These are phyloP conservation scores for Cyberlindnera lachancei DNA, from an alignment of 805 yeast genomes.

Conservation along the genomic window DNA sequence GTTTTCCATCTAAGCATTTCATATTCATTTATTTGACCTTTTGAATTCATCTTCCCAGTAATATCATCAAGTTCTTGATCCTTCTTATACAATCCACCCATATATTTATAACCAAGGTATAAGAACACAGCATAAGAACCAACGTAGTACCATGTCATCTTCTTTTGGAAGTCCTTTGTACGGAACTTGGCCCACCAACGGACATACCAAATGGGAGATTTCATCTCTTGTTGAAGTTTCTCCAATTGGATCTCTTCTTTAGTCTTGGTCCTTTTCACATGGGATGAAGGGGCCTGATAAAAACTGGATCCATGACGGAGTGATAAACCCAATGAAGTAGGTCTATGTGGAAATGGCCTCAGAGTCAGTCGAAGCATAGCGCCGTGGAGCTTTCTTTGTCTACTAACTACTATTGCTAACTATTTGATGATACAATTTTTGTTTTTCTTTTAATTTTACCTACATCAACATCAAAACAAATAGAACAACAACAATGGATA, in stretches of 20 bases:
- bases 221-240: slow-evolving; percentile 26
- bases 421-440: too few relatives aligned
- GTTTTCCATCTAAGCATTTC: slow-evolving; percentile 57
- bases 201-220: slow-evolving; percentile 28
- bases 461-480: too few relatives aligned
- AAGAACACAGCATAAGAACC: slow-evolving; percentile 51
- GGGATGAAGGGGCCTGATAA: slow-evolving; percentile 16
- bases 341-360: too few relatives aligned
- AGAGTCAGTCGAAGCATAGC: too few relatives aligned
- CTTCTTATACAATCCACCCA: slow-evolving; percentile 57
- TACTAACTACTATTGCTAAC: too few relatives aligned
- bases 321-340: too few relatives aligned
- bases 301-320: slow-evolving; percentile 18
- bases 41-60: slow-evolving; percentile 28
- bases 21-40: slow-evolving; percentile 41
- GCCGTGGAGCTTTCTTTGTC: too few relatives aligned
- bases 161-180: slow-evolving; percentile 50
- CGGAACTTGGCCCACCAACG: slow-evolving; percentile 49
- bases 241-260: slow-evolving; percentile 27
- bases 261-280: slow-evolving; percentile 19
- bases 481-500: too few relatives aligned
- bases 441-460: too few relatives aligned
- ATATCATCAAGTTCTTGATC: slow-evolving; percentile 50
- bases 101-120: slow-evolving; percentile 53
- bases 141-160: slow-evolving; percentile 55